Evolutionary conservation across 2,329 filamentous ascomycete species (phyloP).

Genomic region (Exophiala phaeomuriformis): DNA sequence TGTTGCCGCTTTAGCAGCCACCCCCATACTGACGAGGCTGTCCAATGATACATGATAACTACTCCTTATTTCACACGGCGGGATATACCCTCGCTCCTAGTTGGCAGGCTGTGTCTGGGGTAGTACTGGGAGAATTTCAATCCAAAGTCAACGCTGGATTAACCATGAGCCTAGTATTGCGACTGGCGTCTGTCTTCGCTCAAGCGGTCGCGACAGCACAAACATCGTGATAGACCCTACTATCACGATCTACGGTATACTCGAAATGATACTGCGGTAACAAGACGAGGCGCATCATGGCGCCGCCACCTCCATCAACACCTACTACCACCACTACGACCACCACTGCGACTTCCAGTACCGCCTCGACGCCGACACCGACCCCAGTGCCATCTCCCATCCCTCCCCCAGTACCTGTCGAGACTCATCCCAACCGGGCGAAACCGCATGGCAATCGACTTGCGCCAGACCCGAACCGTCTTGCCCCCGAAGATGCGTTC

Average conservation of each 20-base stretch:
- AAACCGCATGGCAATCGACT: slow-evolving; percentile 31
- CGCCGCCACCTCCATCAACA: slow-evolving; percentile 19
- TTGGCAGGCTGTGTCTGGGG: too few species aligned
- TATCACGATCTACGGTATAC: not conserved
- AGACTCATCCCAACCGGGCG: slow-evolving; percentile 40
- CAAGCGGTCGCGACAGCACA: not conserved
- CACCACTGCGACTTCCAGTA: slow-evolving; percentile 12
- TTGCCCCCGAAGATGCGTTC: slow-evolving; percentile 81
- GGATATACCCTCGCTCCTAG: too few species aligned
- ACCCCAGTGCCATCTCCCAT: slow-evolving; percentile 31
- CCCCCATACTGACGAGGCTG: too few species aligned
- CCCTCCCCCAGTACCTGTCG: slow-evolving; percentile 41
- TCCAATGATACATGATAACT: too few species aligned
- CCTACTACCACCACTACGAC: slow-evolving; percentile 1
- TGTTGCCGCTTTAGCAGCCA: too few species aligned
- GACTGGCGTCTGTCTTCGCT: too few species aligned
- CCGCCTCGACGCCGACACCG: slow-evolving; percentile 21
- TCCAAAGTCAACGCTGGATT: too few species aligned
- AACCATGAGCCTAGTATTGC: too few species aligned
- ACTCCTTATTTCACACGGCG: too few species aligned
- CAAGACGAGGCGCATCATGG: slow-evolving; percentile 23
- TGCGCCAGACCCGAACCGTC: slow-evolving; percentile 56
- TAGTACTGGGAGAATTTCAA: too few species aligned
- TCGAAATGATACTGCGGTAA: slow-evolving; percentile 21
- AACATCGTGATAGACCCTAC: not conserved